Percentiles rank a stretch among this genome's conserved stretches.
Evolutionary conservation across 176 grass and related monocot genomes (phyloP).

Genomic region (Cymbopogon citratus): DNA sequence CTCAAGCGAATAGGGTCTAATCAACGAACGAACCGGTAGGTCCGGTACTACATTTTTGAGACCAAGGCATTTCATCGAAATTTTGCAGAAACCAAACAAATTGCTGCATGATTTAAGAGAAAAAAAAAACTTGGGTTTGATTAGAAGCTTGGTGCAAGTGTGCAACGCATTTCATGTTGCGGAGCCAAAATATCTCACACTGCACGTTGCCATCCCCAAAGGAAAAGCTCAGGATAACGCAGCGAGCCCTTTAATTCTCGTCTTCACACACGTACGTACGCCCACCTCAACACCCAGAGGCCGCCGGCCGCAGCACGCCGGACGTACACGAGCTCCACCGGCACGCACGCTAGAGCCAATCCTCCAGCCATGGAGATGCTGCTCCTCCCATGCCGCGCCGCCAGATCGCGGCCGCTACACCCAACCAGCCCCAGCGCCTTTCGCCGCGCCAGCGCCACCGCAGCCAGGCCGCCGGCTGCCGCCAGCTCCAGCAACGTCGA

Average conservation of each 20-base stretch:
- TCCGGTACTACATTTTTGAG: no score
- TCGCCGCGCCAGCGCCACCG: neutral
- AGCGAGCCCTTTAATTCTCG: neutral
- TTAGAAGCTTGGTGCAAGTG: neutral
- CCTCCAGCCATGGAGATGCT: constrained; percentile 33
- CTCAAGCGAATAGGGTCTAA: no score
- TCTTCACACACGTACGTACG: neutral
- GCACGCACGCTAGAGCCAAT: neutral
- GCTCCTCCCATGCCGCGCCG: constrained; percentile 12
- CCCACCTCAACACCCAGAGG: neutral
- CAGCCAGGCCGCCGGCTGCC: neutral
- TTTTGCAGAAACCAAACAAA: neutral
- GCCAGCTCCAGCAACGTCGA: constrained; percentile 40
- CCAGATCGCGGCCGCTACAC: neutral
- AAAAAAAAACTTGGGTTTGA: neutral
- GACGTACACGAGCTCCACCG: neutral
- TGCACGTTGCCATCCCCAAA: neutral
- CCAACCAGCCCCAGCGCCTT: neutral
- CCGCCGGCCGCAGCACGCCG: neutral
- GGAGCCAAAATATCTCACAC: constrained; percentile 19
- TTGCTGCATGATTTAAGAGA: neutral
- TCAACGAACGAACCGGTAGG: no score
- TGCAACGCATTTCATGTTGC: neutral
- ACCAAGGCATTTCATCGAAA: no score
- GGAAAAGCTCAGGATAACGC: constrained; percentile 38